Conservation (phyloP, 1,284 basidiomycete species). For the Cryptococcus depauperatus region DNA sequence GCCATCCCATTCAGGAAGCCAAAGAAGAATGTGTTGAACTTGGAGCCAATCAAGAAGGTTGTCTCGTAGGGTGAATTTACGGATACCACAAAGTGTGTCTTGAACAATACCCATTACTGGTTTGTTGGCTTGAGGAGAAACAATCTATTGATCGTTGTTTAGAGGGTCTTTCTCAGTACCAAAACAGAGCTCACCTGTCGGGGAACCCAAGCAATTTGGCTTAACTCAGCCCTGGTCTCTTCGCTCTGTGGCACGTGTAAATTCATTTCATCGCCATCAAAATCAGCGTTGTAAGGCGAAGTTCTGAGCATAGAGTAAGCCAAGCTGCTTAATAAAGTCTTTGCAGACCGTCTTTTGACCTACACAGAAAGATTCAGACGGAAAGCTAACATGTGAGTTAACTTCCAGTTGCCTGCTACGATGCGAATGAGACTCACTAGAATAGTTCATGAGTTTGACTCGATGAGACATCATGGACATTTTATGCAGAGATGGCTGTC, state of each 20-base stretch:
- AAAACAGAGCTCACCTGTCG: constrained; percentile 56
- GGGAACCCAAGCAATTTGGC: constrained; percentile 99
- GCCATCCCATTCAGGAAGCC: constrained; percentile 98
- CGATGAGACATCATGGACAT: constrained; percentile 99
- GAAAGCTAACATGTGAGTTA: constrained; percentile 65
- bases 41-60: constrained; percentile 86
- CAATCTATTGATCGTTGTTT: constrained; percentile 61
- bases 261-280: constrained; percentile 99
- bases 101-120: constrained; percentile 99
- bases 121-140: constrained; percentile 98
- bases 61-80: constrained; percentile 94
- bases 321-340: constrained; percentile 55
- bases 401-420: constrained; percentile 32
- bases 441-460: constrained; percentile 96
- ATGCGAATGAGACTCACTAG: constrained; percentile 59
- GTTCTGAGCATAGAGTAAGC: constrained; percentile 22
- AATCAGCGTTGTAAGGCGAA: constrained; percentile 73
- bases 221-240: constrained; percentile 95
- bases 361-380: constrained; percentile 91
- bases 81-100: constrained; percentile 94
- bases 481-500: constrained; percentile 96
- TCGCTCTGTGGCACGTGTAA: constrained; percentile 86
- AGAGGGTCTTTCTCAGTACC: neutral
- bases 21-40: constrained; percentile 94
- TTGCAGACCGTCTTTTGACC: constrained; percentile 99